Base-by-base conservation (phyloP, 495 filamentous ascomycete species). In the Penicillium samsonianum region DNA sequence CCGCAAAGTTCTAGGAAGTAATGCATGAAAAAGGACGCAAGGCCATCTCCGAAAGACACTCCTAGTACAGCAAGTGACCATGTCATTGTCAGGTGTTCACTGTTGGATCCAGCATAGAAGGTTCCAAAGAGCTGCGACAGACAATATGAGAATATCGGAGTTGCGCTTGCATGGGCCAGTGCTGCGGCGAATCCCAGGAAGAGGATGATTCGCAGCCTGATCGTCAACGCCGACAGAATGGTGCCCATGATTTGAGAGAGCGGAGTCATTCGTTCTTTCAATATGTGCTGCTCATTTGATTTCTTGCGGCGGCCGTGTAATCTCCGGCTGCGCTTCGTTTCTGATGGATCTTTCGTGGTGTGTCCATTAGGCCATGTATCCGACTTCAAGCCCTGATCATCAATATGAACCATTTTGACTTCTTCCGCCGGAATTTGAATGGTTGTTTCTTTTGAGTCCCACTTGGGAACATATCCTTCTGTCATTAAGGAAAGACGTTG, bases 91-190 rank as follows among this genome's bases (percentile, higher is more conserved):
- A 74, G 53, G 28, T 76, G 68, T 3, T 71, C 72, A 5, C 77
- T 71, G 10, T 74, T 66, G 0, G 63, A 65, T 10, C 73, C 55
- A 7, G 80, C 58, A 67, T 85, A 91, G 67, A 96, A 89, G 0
- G 87, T 84, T 7, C 70, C 69, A 2, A 96, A 77, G 0, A 98
- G 80, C 53, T 87, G 80, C 3, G 92, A 82, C 37, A 98, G 87
- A 31, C 89, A 76, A 58, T 80, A 90, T 0, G 90, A 89, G 68
- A 96, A 97, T 0, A 84, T 68, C 0, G 94, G 92, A 0, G 87
- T 92, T 41, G 84, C 79, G 30, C 79, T 82, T 9, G 89, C 87
- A 53, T 90, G 86, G 1, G 86, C 61, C 7, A 88, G 62, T 4
- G 89, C 83, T 31, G 80, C 76, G 3, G 81, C 31, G 30, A 90